These are phyloP conservation scores for Solanum lignicaule DNA, from an alignment of 257 asterid genomes.

Conservation along the genomic window DNA sequence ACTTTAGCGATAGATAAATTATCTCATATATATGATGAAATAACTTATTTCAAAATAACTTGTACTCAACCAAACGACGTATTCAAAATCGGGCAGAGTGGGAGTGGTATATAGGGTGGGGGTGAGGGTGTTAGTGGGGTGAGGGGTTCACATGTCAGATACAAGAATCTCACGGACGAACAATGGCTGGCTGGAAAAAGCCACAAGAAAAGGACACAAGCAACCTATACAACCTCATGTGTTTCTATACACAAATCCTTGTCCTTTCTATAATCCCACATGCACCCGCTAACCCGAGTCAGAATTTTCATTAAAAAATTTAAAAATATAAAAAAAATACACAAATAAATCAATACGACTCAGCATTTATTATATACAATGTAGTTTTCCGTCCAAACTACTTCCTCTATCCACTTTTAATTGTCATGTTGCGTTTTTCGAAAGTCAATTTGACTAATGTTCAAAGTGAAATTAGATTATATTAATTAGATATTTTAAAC, in stretches of 20 bases:
- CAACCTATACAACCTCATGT: constrained; percentile 46
- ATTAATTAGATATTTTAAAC: no score
- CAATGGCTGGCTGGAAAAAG: constrained; percentile 13
- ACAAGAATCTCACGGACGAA: constrained; percentile 39
- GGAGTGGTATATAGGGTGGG: not conserved
- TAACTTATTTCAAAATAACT: no score
- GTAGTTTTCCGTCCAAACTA: no score
- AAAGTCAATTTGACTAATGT: no score
- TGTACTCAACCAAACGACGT: no score
- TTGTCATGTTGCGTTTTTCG: no score
- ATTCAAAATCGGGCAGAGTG: not conserved
- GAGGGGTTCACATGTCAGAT: not conserved
- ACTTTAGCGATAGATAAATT: fast-evolving
- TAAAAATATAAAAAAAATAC: fast-evolving
- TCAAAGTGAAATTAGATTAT: no score
- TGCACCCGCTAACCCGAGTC: fast-evolving
- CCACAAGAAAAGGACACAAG: constrained; percentile 51
- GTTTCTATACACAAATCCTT: constrained; percentile 34
- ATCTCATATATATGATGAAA: no score
- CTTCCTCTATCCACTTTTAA: no score
- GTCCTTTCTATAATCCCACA: constrained; percentile 37
- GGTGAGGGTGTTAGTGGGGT: not conserved
- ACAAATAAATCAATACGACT: not conserved
- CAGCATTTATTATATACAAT: not conserved
- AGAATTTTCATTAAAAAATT: not conserved